phyloP scores from a whole-genome alignment of 495 filamentous ascomycete species.

The Apiosordaria backusii region DNA sequence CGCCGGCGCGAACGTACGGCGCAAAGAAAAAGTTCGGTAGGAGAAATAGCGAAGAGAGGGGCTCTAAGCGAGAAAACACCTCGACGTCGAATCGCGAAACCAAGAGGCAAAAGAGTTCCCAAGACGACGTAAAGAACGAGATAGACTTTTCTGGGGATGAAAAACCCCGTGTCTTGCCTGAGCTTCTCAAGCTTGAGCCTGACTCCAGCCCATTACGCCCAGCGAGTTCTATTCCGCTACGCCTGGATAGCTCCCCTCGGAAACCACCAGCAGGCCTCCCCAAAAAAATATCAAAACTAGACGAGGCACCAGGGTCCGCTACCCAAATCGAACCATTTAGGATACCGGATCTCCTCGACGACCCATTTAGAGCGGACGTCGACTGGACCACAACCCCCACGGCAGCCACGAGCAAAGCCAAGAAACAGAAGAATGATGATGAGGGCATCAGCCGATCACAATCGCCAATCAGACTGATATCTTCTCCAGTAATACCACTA shows the following conservation, averaged over 20 bases:
- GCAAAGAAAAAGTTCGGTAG: no score
- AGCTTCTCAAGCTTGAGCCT: background rate
- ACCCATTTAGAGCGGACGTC: background rate
- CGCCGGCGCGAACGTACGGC: background rate
- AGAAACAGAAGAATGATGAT: background rate
- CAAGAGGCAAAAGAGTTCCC: background rate
- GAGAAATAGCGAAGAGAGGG: no score
- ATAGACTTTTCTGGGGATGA: background rate
- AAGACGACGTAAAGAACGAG: background rate
- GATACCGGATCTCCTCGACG: background rate
- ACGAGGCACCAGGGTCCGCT: background rate
- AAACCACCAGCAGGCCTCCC: background rate
- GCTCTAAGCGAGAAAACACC: background rate
- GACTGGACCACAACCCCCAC: background rate
- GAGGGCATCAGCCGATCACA: background rate
- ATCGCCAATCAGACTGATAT: background rate
- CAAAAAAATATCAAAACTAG: background rate
- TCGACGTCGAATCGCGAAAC: background rate
- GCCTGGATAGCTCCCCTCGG: background rate
- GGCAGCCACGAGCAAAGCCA: background rate
- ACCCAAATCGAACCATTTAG: background rate
- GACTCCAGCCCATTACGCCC: background rate
- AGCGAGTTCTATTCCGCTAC: background rate
- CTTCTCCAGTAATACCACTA: background rate
- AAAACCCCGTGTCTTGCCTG: background rate